Evolutionary conservation across 495 filamentous ascomycete genomes (phyloP).

Genomic region (Aspergillus conjunctus): DNA sequence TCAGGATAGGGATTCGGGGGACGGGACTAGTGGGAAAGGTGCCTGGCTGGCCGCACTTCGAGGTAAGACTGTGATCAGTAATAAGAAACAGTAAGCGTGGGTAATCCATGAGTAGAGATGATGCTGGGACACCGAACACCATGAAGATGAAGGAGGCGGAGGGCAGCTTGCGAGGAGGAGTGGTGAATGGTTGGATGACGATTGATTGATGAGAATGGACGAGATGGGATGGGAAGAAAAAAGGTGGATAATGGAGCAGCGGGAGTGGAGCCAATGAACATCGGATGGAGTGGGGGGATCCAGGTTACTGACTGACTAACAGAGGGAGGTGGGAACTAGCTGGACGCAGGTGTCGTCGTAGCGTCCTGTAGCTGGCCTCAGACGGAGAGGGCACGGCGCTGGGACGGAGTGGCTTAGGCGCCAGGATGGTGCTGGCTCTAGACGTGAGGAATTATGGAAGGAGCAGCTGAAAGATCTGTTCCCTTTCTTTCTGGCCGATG

Average conservation of each 20-base stretch:
- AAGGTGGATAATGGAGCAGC: conserved; percentile 15
- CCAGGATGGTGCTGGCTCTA: conserved; percentile 4
- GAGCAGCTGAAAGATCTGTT: neutral
- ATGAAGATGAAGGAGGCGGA: neutral
- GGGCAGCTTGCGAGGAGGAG: neutral
- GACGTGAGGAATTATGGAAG: neutral
- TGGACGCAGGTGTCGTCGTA: conserved; percentile 1
- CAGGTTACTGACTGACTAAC: conserved; percentile 16
- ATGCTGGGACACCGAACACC: too few relatives aligned
- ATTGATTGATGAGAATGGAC: neutral
- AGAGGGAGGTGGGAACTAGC: conserved; percentile 10
- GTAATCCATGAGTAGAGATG: too few relatives aligned
- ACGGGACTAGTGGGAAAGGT: conserved; percentile 2
- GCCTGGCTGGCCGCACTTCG: neutral
- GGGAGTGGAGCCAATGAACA: conserved; percentile 29
- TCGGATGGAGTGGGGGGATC: conserved; percentile 17
- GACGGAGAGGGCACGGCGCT: neutral
- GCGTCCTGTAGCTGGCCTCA: conserved; percentile 1
- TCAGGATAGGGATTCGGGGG: conserved; percentile 1
- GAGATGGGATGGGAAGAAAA: conserved; percentile 9
- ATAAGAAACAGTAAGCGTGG: too few relatives aligned
- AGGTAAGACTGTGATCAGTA: too few relatives aligned
- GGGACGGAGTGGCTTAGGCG: conserved; percentile 5
- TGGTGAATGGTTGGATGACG: neutral
- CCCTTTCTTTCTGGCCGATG: neutral